A percentile compares a stretch with the other conserved stretches of the same genome.
Conservation (phyloP, 179 eudicot species). For the Gypsophila paniculata region DNA sequence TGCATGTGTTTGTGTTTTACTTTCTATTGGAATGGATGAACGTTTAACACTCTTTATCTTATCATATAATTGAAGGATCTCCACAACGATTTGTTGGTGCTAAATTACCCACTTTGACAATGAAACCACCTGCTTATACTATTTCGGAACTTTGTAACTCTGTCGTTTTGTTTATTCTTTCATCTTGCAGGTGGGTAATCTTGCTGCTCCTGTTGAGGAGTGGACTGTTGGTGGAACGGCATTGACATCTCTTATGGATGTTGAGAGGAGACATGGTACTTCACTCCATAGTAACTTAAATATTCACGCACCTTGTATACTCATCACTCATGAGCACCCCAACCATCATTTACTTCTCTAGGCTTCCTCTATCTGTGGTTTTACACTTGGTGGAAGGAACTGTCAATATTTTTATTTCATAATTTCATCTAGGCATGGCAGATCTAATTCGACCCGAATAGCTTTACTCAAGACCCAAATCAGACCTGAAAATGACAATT, state of each 20-base stretch:
- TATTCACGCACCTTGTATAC: not conserved
- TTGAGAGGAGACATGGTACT: conserved; percentile 97
- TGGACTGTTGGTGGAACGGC: conserved; percentile 99
- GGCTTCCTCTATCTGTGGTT: too few species aligned
- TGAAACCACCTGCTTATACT: not conserved
- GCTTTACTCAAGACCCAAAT: too few species aligned
- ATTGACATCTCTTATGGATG: conserved; percentile 92
- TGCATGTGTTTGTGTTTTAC: not conserved
- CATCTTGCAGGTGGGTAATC: conserved; percentile 68
- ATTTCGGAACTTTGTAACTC: not conserved
- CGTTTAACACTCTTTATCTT: not conserved
- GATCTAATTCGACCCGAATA: too few species aligned
- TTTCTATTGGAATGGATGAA: not conserved
- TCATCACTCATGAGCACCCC: too few species aligned
- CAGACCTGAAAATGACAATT: too few species aligned
- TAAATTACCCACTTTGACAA: not conserved
- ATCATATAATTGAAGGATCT: not conserved
- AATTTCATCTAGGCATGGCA: too few species aligned
- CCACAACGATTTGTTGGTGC: not conserved
- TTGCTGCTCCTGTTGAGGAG: conserved; percentile 87
- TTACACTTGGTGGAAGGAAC: too few species aligned
- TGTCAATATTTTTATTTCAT: too few species aligned
- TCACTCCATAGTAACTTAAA: not conserved
- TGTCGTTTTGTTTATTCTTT: not conserved
- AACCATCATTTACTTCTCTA: too few species aligned